Percentiles rank a stretch among this genome's conserved stretches.
Evolutionary conservation across 352 stramenopile genomes (phyloP).

Genomic region (Phytophthora kernoviae): DNA sequence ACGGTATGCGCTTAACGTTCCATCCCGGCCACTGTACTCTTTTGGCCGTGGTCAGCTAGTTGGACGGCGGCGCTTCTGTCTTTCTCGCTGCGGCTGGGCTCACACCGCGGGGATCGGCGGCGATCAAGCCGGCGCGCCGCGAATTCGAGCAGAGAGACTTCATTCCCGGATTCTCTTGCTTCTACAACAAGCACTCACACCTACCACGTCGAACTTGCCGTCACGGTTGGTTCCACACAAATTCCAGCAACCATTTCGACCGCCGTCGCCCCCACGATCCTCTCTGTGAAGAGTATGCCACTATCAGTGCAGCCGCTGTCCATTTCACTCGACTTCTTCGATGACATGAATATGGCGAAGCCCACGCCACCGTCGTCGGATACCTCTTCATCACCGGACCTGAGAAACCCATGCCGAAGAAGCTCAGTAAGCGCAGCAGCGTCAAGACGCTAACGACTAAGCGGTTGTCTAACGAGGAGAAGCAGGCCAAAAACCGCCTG

Average conservation of each 20-base stretch:
- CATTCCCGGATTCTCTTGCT: slow-evolving; percentile 38
- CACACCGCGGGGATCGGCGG: slow-evolving; percentile 2
- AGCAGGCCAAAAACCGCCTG: slow-evolving; percentile 71
- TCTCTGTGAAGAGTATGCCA: slow-evolving; percentile 27
- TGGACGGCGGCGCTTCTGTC: slow-evolving; percentile 1
- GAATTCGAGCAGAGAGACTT: slow-evolving; percentile 11
- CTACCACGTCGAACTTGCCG: slow-evolving; percentile 11
- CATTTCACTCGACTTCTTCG: slow-evolving; percentile 46
- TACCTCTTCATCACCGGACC: slow-evolving; percentile 20
- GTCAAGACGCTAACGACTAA: slow-evolving; percentile 31
- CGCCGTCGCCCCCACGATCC: slow-evolving; percentile 21
- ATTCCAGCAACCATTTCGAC: slow-evolving; percentile 31
- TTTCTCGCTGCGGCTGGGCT: slow-evolving; percentile 23
- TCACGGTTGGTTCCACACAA: slow-evolving; percentile 12
- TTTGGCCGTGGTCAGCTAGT: slow-evolving; percentile 19
- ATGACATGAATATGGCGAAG: slow-evolving; percentile 29
- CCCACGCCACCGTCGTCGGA: slow-evolving; percentile 31
- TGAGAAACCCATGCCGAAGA: slow-evolving; percentile 25
- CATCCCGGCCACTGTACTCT: slow-evolving; percentile 19
- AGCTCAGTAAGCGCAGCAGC: slow-evolving; percentile 36
- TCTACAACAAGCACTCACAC: slow-evolving; percentile 12
- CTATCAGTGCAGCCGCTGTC: slow-evolving; percentile 30
- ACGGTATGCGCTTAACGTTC: slow-evolving; percentile 32
- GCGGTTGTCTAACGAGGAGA: slow-evolving; percentile 52
- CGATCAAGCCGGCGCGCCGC: not conserved